Evolutionary conservation across 352 stramenopile genomes (phyloP), one percentile per base, ranked within the genome.

Genomic region (Phytophthora ramorum): DNA sequence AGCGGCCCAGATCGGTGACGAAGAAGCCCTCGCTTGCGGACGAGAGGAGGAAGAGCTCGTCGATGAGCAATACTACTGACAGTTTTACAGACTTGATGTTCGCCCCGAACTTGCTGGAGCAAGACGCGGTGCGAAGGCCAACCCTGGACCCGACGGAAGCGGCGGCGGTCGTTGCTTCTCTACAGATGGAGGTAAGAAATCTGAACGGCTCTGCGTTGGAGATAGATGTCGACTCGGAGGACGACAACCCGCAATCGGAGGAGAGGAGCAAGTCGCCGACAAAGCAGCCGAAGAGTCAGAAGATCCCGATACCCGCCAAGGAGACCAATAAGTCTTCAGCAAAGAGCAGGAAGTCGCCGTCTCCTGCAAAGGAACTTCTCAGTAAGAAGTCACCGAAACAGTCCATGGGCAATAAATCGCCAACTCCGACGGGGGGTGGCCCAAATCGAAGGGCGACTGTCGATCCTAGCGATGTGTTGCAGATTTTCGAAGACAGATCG

Each of bases 31-130:
- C 46, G 5, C 24, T 28, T 30, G 32, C 32, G 26, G 14, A 32
- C 26, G 34, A 41, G 6, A 26, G 54, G n/a, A 45, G 58, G n/a
- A 55, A 67, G 38, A 66, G 66, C 35, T 48, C 28, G 32, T 67
- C 38, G 7, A 63, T 63, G 34, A 49, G 16, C 26, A 58, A 56
- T 13, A 49, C 51, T 0, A 78, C 63, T 24, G 81, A 88, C 59
- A 85, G 75, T 65, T 89, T 87, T 52, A 84, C 78, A 17, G 73
- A 81, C 46, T 65, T 57, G 7, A 77, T 87, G 69, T 86, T 87
- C 40, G 78, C 77, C 9, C 66, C 73, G 4, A 86, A 66, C 52
- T 64, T 91, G 30, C 40, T 88, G 26, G 63, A 78, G 24, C 46
- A 66, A 17, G 62, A 71, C 6, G 49, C 50, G 14, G 17, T 24